Base-by-base conservation (phyloP, 176 grass and related monocot genomes). In the Puccinellia tenuiflora region DNA sequence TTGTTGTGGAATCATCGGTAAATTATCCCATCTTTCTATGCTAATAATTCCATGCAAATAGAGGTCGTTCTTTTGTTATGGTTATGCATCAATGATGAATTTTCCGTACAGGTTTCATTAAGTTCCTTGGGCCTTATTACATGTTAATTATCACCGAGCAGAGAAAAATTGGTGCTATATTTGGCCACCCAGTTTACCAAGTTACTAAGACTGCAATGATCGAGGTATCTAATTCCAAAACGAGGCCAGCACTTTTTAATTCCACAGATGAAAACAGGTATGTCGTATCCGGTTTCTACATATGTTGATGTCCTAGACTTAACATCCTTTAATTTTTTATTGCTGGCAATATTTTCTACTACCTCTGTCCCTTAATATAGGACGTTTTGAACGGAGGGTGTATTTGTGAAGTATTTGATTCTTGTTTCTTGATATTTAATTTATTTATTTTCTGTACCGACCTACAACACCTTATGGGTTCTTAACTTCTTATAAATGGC, bases 111-210 rank as follows among this genome's bases (percentile, higher is more conserved):
- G 96, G 96, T 90, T 96, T 96, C 79, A 74, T 99, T 39, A 99
- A 94, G 64, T 99, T 99, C 62, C 90, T 99, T 9, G 96, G 96
- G 45, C 96, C 96, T 11, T 99, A 94, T 85, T 99, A 99, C 81
- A 99, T 99, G 93, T 83, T 99, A 87, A 79, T 99, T 70, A 96
- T 99, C 82, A 99, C 93, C 20, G 89, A 92, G 73, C 90, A 92
- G 77, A 89, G 85, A 75, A 86, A 96, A 81, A 90, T 94, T 56
- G 96, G 96, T 56, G 69, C 83, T 54, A 85, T 99, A 80, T 99
- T 87, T 85, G 93, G 89, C 21, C 91, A 99, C 85, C 77, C 87
- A 3, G 84, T 99, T 70, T 99, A 94, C 91, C 84, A 93, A 82
- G 83, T 90, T 70, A 85, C 93, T 34, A 99, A 88, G 86, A 94